Evolutionary conservation across 495 filamentous ascomycete genomes (phyloP), one percentile per base, ranked within the genome.

Genomic region (Penicillium turbatum): DNA sequence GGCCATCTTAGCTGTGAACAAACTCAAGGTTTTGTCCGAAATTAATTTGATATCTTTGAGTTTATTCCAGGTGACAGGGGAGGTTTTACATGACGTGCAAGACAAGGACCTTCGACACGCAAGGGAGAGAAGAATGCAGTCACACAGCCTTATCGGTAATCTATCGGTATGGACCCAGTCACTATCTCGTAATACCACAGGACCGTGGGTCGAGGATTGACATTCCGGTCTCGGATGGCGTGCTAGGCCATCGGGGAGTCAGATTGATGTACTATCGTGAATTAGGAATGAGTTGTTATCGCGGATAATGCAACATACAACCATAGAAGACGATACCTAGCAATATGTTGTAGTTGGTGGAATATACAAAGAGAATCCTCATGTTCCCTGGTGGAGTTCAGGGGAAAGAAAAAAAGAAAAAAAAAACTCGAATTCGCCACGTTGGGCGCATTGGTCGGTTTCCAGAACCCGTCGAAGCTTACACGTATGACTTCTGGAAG

Each of bases 171-270:
- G 26, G 12, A 24, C 17, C 13, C 7, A 12, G 44, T 38, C 40
- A 40, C 29, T 6, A 16, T 5, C 17, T 36, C 6, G 15, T 27
- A 19, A 56, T 48, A 45, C 36, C 30, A 35, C 34, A 29, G 57
- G 61, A 61, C 61, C 61, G 54, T 64, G 61, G 61, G 60, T 60
- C 60, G 16, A 45, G 6, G 53, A 59, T 62, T 62, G 44, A 51
- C 61, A 61, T 63, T 63, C 61, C 61, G 57, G 57, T 59, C 53
- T 54, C 59, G 61, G 61, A 53, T 57, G 57, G 57, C 57, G 60
- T 62, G 60, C 39, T 62, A 62, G 56, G 53, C 48, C 48, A 55
- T 32, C 60, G 60, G 12, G 37, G 5, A 21, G 32, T 11, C 24
- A 36, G 54, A 64, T 64, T 58, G 58, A 49, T n/a, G 36, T 44